A percentile compares a stretch with the other conserved stretches of the same genome.
These are phyloP conservation scores for Stachybotrys echinatus DNA, from an alignment of 2,329 filamentous ascomycete genomes.

Conservation along the genomic window DNA sequence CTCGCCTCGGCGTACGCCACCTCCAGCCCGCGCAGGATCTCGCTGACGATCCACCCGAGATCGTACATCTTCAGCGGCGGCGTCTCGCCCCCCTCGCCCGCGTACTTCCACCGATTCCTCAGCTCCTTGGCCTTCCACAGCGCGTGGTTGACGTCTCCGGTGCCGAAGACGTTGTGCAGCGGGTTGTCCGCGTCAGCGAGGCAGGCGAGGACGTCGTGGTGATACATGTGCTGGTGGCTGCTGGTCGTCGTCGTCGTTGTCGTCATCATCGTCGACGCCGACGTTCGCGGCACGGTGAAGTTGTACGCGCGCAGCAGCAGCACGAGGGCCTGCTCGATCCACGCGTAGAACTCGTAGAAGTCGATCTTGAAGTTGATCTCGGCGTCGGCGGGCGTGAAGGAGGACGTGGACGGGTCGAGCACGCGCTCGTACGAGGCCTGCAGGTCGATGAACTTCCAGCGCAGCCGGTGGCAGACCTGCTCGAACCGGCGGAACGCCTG, in stretches of 20 bases:
- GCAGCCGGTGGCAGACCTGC: conserved; percentile 54
- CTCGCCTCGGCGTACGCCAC: conserved; percentile 48
- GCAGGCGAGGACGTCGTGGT: conserved; percentile 63
- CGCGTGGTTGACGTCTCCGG: conserved; percentile 48
- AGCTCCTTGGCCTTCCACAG: conserved; percentile 64
- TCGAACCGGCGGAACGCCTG: conserved; percentile 52
- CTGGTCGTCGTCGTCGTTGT: conserved; percentile 5
- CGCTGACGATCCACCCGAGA: conserved; percentile 52
- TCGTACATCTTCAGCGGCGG: conserved; percentile 53
- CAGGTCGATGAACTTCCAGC: conserved; percentile 60
- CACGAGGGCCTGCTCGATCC: conserved; percentile 66
- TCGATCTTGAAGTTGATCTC: conserved; percentile 73
- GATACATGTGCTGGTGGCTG: conserved; percentile 54
- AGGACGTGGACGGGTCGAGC: conserved; percentile 26
- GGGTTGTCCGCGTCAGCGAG: conserved; percentile 54
- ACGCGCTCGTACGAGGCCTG: conserved; percentile 51
- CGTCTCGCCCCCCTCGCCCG: conserved; percentile 39
- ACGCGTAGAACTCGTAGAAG: conserved; percentile 71
- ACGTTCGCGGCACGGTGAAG: conserved; percentile 42
- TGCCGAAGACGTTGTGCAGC: conserved; percentile 50
- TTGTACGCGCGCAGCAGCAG: conserved; percentile 61
- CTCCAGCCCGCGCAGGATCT: conserved; percentile 55
- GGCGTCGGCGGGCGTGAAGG: conserved; percentile 36
- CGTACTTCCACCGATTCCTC: conserved; percentile 68
- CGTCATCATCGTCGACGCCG: conserved; percentile 1